Conservation (phyloP, 2,329 filamentous ascomycete genomes). For the Cadophora luteo-olivacea region DNA sequence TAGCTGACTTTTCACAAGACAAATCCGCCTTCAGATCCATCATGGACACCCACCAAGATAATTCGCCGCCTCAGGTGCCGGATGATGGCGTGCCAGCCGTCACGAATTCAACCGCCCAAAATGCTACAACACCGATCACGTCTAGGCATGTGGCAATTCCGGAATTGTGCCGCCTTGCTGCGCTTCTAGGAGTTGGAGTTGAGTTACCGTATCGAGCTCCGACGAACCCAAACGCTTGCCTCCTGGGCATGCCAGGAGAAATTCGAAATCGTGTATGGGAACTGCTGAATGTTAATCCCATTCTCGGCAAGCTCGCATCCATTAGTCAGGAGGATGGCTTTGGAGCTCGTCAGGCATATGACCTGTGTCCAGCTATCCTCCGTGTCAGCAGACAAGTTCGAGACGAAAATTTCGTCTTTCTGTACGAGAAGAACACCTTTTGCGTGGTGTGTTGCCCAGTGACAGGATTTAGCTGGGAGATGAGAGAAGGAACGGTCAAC, state of each 20-base stretch:
- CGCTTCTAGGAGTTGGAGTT: not conserved
- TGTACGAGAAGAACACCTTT: conserved; percentile 55
- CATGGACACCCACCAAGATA: not conserved
- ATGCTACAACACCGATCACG: not conserved
- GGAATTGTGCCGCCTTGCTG: not conserved
- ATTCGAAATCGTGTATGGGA: conserved; percentile 61
- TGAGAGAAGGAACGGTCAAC: not conserved
- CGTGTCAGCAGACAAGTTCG: conserved; percentile 16
- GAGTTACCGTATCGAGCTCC: not conserved
- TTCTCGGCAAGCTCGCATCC: conserved; percentile 6
- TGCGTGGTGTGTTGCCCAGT: conserved; percentile 16
- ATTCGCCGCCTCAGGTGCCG: not conserved
- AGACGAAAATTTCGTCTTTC: conserved; percentile 42
- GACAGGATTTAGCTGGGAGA: not conserved
- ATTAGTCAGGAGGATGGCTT: not conserved
- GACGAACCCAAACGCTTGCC: not conserved
- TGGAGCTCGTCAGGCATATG: conserved; percentile 8
- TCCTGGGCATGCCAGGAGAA: conserved; percentile 46
- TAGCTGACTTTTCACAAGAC: not conserved
- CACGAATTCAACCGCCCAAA: not conserved
- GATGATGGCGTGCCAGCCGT: not conserved
- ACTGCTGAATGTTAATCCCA: conserved; percentile 22
- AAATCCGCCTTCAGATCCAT: not conserved
- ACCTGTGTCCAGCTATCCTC: conserved; percentile 28
- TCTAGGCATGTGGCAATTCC: not conserved